Percentiles rank a stretch among this genome's conserved stretches.
These are phyloP conservation scores for Mycena capillaripes DNA, from an alignment of 768 basidiomycete species.

Conservation along the genomic window DNA sequence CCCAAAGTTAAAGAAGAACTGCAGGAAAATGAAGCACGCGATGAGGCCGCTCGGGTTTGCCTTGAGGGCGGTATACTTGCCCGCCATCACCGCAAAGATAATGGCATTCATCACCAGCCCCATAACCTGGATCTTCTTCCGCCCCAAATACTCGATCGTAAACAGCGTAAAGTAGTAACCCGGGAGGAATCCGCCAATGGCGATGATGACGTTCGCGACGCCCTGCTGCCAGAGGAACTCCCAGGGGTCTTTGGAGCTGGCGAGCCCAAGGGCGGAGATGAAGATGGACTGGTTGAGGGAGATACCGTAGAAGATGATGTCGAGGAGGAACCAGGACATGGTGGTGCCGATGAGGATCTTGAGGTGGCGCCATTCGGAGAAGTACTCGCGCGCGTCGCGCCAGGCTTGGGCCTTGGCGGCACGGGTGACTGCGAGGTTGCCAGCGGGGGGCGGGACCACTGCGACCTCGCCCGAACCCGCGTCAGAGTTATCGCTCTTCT, in stretches of 20 bases:
- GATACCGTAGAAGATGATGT: slow-evolving; percentile 1
- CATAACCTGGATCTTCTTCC: slow-evolving; percentile 34
- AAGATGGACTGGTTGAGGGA: slow-evolving; percentile 37
- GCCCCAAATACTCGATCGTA: slow-evolving; percentile 28
- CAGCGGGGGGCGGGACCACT: background rate
- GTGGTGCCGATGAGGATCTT: slow-evolving; percentile 35
- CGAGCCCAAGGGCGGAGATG: slow-evolving; percentile 31
- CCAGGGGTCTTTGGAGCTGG: slow-evolving; percentile 34
- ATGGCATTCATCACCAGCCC: no score
- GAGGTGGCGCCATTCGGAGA: slow-evolving; percentile 34
- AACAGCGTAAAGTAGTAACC: background rate
- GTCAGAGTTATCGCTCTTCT: slow-evolving; percentile 10
- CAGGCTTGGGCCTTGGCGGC: slow-evolving; percentile 29
- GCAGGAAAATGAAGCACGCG: slow-evolving; percentile 35
- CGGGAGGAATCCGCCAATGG: slow-evolving; percentile 16
- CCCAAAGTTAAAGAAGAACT: slow-evolving; percentile 80
- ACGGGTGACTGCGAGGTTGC: slow-evolving; percentile 11
- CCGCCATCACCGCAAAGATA: no score
- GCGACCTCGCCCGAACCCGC: background rate
- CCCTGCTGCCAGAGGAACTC: slow-evolving; percentile 37
- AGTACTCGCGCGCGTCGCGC: slow-evolving; percentile 34
- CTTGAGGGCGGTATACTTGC: slow-evolving; percentile 27
- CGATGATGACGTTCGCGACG: slow-evolving; percentile 32
- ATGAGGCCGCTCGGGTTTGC: slow-evolving; percentile 21
- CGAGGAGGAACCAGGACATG: slow-evolving; percentile 30